Evolutionary conservation across 2,329 filamentous ascomycete species (phyloP), one percentile per base, ranked within the genome.

Genomic region (Septoria linicola): DNA sequence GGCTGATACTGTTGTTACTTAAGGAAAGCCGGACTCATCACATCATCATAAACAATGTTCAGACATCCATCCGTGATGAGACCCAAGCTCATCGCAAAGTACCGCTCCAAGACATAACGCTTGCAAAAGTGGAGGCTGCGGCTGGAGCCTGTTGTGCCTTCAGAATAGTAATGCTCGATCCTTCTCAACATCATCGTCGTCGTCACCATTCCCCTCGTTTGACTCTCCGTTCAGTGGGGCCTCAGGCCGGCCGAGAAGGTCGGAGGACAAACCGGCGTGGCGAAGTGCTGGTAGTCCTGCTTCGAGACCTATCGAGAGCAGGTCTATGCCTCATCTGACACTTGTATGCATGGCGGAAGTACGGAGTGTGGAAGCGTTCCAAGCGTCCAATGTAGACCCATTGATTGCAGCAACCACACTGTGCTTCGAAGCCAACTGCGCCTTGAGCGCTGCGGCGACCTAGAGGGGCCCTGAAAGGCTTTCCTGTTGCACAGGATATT

Each of bases 341-440:
- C 80, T 92, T 93, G 75, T 93, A 93, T 40, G 88, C 88, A 70
- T 95, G 89, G 59, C 89, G 78, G 70, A 92, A 95, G 88, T 88
- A 95, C 3, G 88, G 91, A 1, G 88, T 95, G n/a, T 88, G 88
- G 73, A 92, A 91, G 76, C 92, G 92, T 74, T 92, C 92, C 68
- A 84, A 89, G 72, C 86, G 91, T 35, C 90, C 86, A 30, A 91
- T 74, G 10, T 85, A 83, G 59, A 91, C 85, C 87, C 87, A 91
- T 55, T 89, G 85, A 59, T 84, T 85, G 71, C 87, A 91, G 65
- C 30, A 85, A 42, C 85, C 82, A 64, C 88, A 92, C 4, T 89
- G 76, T 2, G 85, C 88, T 66, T 92, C 87, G 85, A 85, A 89
- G 3, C 89, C 85, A 65, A 89, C 87, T 3, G 87, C 82, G 63